Conservation (phyloP, 768 basidiomycete species). For the Amanita muscaria region DNA sequence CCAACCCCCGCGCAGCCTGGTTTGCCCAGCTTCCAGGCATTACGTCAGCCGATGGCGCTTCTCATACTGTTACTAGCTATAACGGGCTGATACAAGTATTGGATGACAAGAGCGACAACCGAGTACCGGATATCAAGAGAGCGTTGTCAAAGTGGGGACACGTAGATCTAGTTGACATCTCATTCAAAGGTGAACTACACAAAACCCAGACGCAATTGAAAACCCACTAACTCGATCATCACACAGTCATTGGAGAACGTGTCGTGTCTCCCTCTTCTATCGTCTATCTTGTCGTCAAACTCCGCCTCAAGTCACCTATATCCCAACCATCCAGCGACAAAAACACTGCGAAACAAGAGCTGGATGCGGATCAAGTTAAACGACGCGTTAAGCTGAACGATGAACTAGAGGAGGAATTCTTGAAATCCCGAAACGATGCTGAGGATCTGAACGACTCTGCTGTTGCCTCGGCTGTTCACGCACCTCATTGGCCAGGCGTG, state of each 20-base stretch:
- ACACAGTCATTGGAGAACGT: constrained; percentile 81
- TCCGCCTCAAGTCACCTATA: constrained; percentile 59
- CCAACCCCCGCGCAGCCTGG: constrained; percentile 7
- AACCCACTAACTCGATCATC: neutral
- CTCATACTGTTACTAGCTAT: constrained; percentile 31
- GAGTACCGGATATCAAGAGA: constrained; percentile 48
- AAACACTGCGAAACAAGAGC: constrained; percentile 29
- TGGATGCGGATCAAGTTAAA: constrained; percentile 40
- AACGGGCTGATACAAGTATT: constrained; percentile 38
- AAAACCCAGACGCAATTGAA: neutral
- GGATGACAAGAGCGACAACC: constrained; percentile 42
- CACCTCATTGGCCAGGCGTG: constrained; percentile 88
- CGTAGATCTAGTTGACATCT: constrained; percentile 70
- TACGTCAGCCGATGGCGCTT: constrained; percentile 30
- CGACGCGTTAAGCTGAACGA: constrained; percentile 39
- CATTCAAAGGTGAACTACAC: constrained; percentile 66
- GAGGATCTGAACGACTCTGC: constrained; percentile 37
- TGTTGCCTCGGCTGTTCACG: constrained; percentile 54
- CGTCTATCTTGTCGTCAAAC: constrained; percentile 78
- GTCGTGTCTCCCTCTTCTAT: constrained; percentile 82
- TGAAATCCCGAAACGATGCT: constrained; percentile 49
- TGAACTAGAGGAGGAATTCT: constrained; percentile 63
- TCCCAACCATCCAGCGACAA: constrained; percentile 11
- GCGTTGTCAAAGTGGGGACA: constrained; percentile 63
- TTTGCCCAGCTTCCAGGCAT: constrained; percentile 80